A percentile compares a stretch with the other conserved stretches of the same genome.
These are phyloP conservation scores for Aspergillus olivimuriae DNA, from an alignment of 495 filamentous ascomycete genomes.

Conservation along the genomic window DNA sequence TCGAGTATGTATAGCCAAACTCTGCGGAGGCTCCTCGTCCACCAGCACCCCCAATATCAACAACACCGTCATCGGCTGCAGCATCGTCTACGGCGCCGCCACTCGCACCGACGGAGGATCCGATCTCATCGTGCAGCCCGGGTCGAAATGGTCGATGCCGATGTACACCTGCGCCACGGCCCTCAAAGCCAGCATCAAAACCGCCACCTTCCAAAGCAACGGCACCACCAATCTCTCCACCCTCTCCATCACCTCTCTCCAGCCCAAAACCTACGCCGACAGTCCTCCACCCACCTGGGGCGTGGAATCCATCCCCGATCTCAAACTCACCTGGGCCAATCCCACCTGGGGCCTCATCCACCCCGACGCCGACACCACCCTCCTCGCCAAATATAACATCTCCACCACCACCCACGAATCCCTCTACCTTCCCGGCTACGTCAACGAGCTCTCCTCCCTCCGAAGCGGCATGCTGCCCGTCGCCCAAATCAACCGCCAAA, in stretches of 20 bases:
- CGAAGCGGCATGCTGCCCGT: not conserved
- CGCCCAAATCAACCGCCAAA: slow-evolving; percentile 1
- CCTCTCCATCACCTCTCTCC: slow-evolving; percentile 10
- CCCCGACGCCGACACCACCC: not conserved
- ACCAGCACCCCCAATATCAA: slow-evolving; percentile 22
- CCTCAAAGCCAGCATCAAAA: slow-evolving; percentile 36
- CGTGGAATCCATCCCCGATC: slow-evolving; percentile 18
- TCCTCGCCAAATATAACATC: not conserved
- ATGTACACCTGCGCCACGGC: slow-evolving; percentile 37
- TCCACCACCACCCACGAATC: not conserved
- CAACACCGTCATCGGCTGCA: slow-evolving; percentile 31
- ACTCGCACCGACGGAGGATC: slow-evolving; percentile 19
- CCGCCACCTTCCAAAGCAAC: slow-evolving; percentile 28
- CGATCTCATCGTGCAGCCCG: slow-evolving; percentile 21
- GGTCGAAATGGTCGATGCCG: slow-evolving; percentile 29
- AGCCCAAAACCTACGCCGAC: not conserved
- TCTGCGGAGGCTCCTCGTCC: slow-evolving; percentile 1
- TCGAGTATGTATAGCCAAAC: not conserved
- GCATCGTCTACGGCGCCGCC: slow-evolving; percentile 31
- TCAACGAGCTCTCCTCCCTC: not conserved
- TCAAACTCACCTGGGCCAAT: not conserved
- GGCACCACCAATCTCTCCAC: too few species aligned
- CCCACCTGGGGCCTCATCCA: slow-evolving; percentile 6
- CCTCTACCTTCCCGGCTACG: slow-evolving; percentile 7
- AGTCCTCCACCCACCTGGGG: slow-evolving; percentile 9